Conservation (phyloP, 345 rosid species). For the Euphorbia pulcherrima region DNA sequence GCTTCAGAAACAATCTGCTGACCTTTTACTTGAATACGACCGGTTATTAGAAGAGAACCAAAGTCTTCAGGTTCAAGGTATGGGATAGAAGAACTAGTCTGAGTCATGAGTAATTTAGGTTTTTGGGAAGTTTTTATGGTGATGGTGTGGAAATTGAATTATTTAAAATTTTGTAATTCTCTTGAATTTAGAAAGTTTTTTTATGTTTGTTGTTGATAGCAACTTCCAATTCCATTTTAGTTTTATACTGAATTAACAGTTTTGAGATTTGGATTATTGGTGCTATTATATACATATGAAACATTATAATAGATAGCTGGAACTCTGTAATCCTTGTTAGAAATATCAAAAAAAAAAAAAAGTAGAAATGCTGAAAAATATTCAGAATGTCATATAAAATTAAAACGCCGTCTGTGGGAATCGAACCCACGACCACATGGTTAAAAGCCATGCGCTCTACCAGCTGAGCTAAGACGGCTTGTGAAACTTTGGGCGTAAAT, state of each 20-base stretch:
- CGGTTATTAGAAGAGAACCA: constrained; percentile 81
- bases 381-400: no score
- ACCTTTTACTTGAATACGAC: constrained; percentile 79
- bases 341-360: no score
- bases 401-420: constrained; percentile 81
- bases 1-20: constrained; percentile 86
- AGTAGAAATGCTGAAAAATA: no score
- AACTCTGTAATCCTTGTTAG: no score
- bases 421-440: constrained; percentile 86
- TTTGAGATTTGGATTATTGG: constrained; percentile 3
- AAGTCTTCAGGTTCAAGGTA: constrained; percentile 64
- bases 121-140: constrained; percentile 8
- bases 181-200: constrained; percentile 16
- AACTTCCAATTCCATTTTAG: constrained; percentile 12
- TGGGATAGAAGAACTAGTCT: constrained; percentile 41
- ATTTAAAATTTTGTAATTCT: constrained; percentile 26
- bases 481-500: no score
- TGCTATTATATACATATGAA: neutral
- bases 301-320: no score
- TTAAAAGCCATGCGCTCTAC: constrained; percentile 56
- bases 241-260: constrained; percentile 3
- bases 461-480: constrained; percentile 12
- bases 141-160: constrained; percentile 12
- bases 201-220: constrained; percentile 13
- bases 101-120: constrained; percentile 1